Evolutionary conservation across 805 yeast species (phyloP).

Genomic region (Torulaspora gathmanii): DNA sequence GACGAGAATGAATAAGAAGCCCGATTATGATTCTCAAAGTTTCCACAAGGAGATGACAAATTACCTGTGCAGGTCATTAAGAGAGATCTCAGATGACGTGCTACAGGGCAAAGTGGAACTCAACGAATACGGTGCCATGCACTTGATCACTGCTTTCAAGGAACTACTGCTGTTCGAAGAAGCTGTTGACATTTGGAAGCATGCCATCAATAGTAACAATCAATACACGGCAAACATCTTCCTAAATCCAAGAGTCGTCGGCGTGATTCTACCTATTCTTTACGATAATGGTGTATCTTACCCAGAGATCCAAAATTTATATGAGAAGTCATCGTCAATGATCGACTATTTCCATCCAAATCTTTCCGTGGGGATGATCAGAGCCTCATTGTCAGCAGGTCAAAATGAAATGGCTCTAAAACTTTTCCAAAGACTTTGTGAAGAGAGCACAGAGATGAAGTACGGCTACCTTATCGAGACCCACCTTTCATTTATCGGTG

Average conservation of each 20-base stretch:
- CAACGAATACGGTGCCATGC: constrained; percentile 53
- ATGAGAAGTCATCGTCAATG: constrained; percentile 40
- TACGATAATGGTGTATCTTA: constrained; percentile 57
- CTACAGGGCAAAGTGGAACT: constrained; percentile 42
- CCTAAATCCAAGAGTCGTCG: constrained; percentile 61
- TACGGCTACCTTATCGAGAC: constrained; percentile 61
- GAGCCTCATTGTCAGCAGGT: constrained; percentile 62
- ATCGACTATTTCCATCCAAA: constrained; percentile 39
- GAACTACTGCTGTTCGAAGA: constrained; percentile 59
- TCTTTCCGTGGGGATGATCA: constrained; percentile 66
- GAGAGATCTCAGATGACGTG: constrained; percentile 50
- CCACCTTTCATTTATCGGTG: constrained; percentile 74
- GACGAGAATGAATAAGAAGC: constrained; percentile 52
- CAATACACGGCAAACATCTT: constrained; percentile 38
- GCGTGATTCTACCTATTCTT: constrained; percentile 63
- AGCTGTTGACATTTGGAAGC: constrained; percentile 67
- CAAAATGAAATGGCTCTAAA: constrained; percentile 62
- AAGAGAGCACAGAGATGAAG: constrained; percentile 43
- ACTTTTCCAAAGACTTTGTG: constrained; percentile 56
- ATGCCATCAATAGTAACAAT: constrained; percentile 33
- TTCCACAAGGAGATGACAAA: constrained; percentile 51
- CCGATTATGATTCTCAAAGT: constrained; percentile 56
- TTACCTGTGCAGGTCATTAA: constrained; percentile 45
- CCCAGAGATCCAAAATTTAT: constrained; percentile 56
- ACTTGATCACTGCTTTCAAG: constrained; percentile 52